Conservation (phyloP, 768 basidiomycete species). For the Termitomyces sp. region DNA sequence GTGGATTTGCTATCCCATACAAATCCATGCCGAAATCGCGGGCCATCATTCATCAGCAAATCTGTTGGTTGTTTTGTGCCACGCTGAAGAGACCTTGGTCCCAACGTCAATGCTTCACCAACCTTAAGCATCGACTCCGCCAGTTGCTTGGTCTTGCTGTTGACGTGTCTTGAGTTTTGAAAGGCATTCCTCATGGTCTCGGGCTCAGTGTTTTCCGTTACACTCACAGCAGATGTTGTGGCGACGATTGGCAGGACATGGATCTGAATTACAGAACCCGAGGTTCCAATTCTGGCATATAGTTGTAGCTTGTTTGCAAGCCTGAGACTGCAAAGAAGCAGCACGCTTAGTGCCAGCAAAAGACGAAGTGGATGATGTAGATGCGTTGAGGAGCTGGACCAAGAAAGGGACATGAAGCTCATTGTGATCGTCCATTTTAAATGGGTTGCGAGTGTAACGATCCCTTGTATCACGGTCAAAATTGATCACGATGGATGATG, state of each 20-base stretch:
- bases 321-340: background rate
- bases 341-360: background rate
- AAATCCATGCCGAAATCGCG: background rate
- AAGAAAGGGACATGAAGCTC: background rate
- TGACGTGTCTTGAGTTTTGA: background rate
- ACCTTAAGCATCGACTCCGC: background rate
- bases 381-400: background rate
- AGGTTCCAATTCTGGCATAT: background rate
- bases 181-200: background rate
- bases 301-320: background rate
- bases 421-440: background rate
- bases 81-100: fast-evolving
- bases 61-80: background rate
- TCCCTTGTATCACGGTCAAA: background rate
- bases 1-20: no score
- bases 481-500: background rate
- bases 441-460: background rate
- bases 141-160: background rate
- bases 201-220: background rate
- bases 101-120: fast-evolving
- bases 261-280: background rate
- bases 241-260: background rate
- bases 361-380: background rate
- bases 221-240: background rate
- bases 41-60: no score